phyloP scores from a whole-genome alignment of 108 stramenopile genomes.

The Chaetoceros tenuissimus region DNA sequence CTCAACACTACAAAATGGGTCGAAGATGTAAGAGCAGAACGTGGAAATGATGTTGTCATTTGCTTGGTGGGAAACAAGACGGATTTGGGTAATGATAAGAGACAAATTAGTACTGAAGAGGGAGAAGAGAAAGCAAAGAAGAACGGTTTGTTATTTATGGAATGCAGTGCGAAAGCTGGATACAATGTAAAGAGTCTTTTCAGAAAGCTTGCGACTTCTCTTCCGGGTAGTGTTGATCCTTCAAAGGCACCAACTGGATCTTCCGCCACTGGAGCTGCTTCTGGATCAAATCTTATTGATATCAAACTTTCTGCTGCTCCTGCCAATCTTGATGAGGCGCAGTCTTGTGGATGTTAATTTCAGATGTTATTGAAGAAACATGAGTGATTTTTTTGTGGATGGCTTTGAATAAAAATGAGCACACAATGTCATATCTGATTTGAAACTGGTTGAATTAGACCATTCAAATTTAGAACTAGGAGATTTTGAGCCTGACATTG shows the following conservation, averaged over 20 bases:
- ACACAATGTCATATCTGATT: too few species aligned
- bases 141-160: conserved; percentile 95
- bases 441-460: too few species aligned
- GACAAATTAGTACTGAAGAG: conserved; percentile 94
- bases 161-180: conserved; percentile 97
- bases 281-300: conserved; percentile 82
- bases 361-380: not conserved
- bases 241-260: conserved; percentile 31
- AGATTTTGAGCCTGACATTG: too few species aligned
- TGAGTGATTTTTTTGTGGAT: not conserved
- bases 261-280: conserved; percentile 18
- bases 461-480: too few species aligned
- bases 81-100: conserved; percentile 92
- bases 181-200: conserved; percentile 98
- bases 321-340: conserved; percentile 83
- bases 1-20: conserved; percentile 98
- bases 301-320: conserved; percentile 89
- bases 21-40: conserved; percentile 94
- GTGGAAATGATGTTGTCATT: conserved; percentile 97
- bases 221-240: conserved; percentile 86
- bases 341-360: conserved; percentile 68
- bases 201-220: conserved; percentile 91
- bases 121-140: conserved; percentile 92
- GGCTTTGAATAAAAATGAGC: too few species aligned
- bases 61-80: conserved; percentile 99